These are phyloP conservation scores for Pyricularia grisea DNA, from an alignment of 2,329 filamentous ascomycete genomes.

Conservation along the genomic window DNA sequence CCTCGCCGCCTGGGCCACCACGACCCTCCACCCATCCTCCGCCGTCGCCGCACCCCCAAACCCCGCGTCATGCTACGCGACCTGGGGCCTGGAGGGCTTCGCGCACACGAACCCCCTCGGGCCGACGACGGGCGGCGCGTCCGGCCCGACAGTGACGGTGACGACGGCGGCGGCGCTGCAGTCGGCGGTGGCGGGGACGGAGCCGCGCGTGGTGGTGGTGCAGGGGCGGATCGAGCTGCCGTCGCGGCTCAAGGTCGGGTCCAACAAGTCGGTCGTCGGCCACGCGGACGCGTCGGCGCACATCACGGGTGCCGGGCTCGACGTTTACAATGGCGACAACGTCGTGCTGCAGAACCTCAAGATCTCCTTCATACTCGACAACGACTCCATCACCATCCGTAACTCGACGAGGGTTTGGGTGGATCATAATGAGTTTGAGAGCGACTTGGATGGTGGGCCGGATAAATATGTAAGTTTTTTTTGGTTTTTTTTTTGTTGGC, in stretches of 20 bases:
- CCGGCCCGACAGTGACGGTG: slow-evolving; percentile 37
- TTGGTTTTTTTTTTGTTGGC: too few species aligned
- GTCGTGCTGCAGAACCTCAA: slow-evolving; percentile 24
- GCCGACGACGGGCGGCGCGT: slow-evolving; percentile 26
- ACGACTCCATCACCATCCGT: slow-evolving; percentile 32
- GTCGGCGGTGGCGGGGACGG: slow-evolving; percentile 30
- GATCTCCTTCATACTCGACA: slow-evolving; percentile 22
- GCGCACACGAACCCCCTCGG: slow-evolving; percentile 26
- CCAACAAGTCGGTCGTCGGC: slow-evolving; percentile 30
- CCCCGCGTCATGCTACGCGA: neutral
- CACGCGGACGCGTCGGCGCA: slow-evolving; percentile 17
- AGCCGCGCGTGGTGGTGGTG: slow-evolving; percentile 31
- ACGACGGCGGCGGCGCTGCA: slow-evolving; percentile 31
- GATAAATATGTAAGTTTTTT: slow-evolving; percentile 18
- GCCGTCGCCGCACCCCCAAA: neutral
- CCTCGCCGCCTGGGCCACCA: neutral
- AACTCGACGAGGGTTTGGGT: slow-evolving; percentile 36
- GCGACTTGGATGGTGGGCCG: slow-evolving; percentile 26
- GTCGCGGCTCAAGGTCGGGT: slow-evolving; percentile 28
- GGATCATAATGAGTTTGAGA: slow-evolving; percentile 37
- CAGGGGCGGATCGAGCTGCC: slow-evolving; percentile 29
- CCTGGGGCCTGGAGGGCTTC: slow-evolving; percentile 13
- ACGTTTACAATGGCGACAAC: slow-evolving; percentile 20
- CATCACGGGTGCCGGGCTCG: slow-evolving; percentile 22
- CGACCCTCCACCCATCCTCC: neutral